These are phyloP conservation scores for Sporothrix brunneoviolacea DNA, from an alignment of 2,329 filamentous ascomycete genomes.

Conservation along the genomic window DNA sequence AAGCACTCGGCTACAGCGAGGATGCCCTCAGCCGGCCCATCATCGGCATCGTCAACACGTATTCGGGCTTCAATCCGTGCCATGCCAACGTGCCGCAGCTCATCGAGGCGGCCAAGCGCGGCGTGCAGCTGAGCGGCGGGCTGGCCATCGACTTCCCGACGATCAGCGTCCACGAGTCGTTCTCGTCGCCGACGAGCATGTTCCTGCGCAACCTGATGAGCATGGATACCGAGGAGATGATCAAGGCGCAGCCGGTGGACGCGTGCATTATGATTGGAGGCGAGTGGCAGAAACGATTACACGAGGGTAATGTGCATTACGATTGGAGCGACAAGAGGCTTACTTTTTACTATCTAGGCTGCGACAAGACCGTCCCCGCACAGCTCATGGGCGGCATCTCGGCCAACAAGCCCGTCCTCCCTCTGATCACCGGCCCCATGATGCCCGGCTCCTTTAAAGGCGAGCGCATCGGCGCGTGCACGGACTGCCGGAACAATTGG, in stretches of 20 bases:
- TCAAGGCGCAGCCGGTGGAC: constrained; percentile 63
- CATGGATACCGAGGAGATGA: constrained; percentile 77
- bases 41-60: constrained; percentile 68
- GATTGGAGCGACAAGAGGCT: constrained; percentile 59
- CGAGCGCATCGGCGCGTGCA: constrained; percentile 62
- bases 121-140: constrained; percentile 59
- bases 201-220: constrained; percentile 68
- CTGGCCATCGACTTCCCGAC: constrained; percentile 68
- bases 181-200: constrained; percentile 67
- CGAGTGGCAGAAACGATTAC: too few relatives aligned
- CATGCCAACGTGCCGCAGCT: constrained; percentile 67
- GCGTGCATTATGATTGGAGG: constrained; percentile 62
- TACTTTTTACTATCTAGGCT: constrained; percentile 52
- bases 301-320: too few relatives aligned
- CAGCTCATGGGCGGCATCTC: constrained; percentile 72
- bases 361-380: constrained; percentile 68
- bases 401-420: constrained; percentile 64
- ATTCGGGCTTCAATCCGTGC: constrained; percentile 67
- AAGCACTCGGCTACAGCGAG: constrained; percentile 66
- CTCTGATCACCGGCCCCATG: constrained; percentile 65
- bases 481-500: constrained; percentile 70
- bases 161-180: constrained; percentile 64
- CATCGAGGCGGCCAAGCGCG: constrained; percentile 62
- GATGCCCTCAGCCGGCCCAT: constrained; percentile 64
- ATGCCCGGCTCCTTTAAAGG: constrained; percentile 64